Base-by-base conservation (phyloP, 306 rosid genomes). In the Fagus crenata region DNA sequence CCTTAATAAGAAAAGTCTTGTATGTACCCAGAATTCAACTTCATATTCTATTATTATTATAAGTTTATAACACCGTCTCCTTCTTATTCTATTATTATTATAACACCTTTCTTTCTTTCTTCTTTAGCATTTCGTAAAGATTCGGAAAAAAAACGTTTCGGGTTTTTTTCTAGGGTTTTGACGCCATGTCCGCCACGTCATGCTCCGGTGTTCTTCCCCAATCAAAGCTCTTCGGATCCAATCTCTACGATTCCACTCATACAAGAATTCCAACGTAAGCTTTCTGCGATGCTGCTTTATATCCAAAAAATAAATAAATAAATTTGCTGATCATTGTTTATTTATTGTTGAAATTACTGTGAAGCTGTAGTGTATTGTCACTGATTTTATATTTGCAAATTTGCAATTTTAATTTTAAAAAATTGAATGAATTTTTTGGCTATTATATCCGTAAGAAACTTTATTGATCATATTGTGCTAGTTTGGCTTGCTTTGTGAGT, bases 171-270 rank as follows among this genome's bases (percentile, higher is more conserved):
- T 17, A 39, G 40, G 49, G 9, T 32, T 78, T 36, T 15, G 41
- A 61, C 77, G 70, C 81, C 75, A 92, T 88, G 93, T 83, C 80
- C 58, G 78, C 85, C 4, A 33, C 80, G 11, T 64, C 89, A 1
- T 59, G 75, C 83, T 84, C 89, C 59, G 71, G 80, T 5, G 75
- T 86, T 68, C 71, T 80, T 33, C 71, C 84, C 65, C 72, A 72
- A 1, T 40, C 75, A 64, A 75, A 68, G 42, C 49, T 77, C 60
- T 11, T 43, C 54, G 79, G 79, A 70, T 77, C 86, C 49, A 41
- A 43, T 28, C 42, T 68, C 31, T 78, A 46, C 76, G 59, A 17
- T 75, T 82, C 71, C 78, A 80, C 79, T 85, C 87, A 36, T 17
- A 61, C 56, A 7, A 22, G 67, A 7, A 17, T 82, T 40, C 77